A percentile compares a stretch with the other conserved stretches of the same genome.
Conservation (phyloP, 139 green algal species). For the Ostreobium quekettii region DNA sequence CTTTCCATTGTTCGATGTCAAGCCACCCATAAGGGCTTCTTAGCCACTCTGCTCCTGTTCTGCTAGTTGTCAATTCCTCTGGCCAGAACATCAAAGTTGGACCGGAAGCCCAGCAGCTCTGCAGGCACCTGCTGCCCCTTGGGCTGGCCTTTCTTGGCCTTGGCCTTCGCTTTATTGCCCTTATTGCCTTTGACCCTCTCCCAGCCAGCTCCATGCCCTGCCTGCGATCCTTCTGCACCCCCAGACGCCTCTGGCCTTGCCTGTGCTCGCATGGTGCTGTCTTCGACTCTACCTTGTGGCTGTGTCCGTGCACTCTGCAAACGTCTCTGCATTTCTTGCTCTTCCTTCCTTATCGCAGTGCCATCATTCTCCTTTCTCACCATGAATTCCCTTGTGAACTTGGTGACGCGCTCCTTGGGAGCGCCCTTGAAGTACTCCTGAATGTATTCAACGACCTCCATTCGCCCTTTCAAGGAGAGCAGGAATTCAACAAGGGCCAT, state of each 20-base stretch:
- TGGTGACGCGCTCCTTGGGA: constrained; percentile 1
- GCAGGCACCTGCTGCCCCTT: constrained; percentile 16
- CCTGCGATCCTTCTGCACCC: constrained; percentile 1
- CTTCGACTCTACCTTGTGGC: neutral
- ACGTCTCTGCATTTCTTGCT: neutral
- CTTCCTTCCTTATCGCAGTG: constrained; percentile 8
- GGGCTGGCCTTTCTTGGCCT: constrained; percentile 13
- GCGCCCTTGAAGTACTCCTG: constrained; percentile 21
- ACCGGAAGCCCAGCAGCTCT: constrained; percentile 16
- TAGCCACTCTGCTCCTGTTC: too few species aligned
- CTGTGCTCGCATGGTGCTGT: neutral
- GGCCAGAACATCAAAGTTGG: constrained; percentile 2
- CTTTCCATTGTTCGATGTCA: too few species aligned
- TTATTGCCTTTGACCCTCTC: neutral
- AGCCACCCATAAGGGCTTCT: too few species aligned
- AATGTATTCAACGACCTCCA: constrained; percentile 11
- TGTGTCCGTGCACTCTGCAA: neutral
- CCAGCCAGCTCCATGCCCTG: neutral
- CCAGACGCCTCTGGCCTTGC: neutral
- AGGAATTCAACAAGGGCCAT: constrained; percentile 18
- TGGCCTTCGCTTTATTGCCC: constrained; percentile 9
- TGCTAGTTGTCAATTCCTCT: neutral
- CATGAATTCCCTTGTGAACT: constrained; percentile 17
- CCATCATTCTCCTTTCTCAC: constrained; percentile 4
- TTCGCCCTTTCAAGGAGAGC: constrained; percentile 17